These are phyloP conservation scores for Gastroboletus turbinatus DNA, from an alignment of 1,284 basidiomycete species.

Conservation along the genomic window DNA sequence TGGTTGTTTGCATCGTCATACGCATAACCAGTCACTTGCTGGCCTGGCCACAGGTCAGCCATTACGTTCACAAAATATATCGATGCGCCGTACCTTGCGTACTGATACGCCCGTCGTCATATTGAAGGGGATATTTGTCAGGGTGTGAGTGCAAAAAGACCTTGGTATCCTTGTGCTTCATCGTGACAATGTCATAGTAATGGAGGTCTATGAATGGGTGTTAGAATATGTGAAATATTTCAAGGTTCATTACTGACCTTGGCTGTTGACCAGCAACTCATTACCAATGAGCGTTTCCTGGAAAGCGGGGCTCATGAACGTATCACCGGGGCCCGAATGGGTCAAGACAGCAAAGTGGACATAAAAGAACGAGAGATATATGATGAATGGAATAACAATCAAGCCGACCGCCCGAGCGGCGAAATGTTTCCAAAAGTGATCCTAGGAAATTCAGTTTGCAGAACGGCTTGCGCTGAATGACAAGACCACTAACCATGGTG, in stretches of 20 bases:
- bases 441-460: slow-evolving; percentile 45
- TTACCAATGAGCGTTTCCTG: slow-evolving; percentile 95
- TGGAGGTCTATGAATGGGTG: slow-evolving; percentile 69
- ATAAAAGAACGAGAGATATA: slow-evolving; percentile 97
- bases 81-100: slow-evolving; percentile 68
- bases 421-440: slow-evolving; percentile 90
- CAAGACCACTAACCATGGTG: slow-evolving; percentile 64
- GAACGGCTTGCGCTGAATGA: neutral
- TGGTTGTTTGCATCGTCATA: slow-evolving; percentile 93
- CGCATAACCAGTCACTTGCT: slow-evolving; percentile 98
- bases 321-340: slow-evolving; percentile 91
- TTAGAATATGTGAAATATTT: slow-evolving; percentile 6
- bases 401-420: slow-evolving; percentile 83
- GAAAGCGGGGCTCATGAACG: slow-evolving; percentile 97
- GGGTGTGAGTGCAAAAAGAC: slow-evolving; percentile 92
- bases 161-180: slow-evolving; percentile 92
- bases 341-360: slow-evolving; percentile 91
- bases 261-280: slow-evolving; percentile 85
- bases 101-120: slow-evolving; percentile 95
- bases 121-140: slow-evolving; percentile 89
- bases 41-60: slow-evolving; percentile 50
- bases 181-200: slow-evolving; percentile 86
- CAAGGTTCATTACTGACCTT: slow-evolving; percentile 55
- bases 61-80: neutral
- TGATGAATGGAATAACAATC: slow-evolving; percentile 82